These are phyloP conservation scores for Naganishia onofrii DNA, from an alignment of 768 basidiomycete species.

Conservation along the genomic window DNA sequence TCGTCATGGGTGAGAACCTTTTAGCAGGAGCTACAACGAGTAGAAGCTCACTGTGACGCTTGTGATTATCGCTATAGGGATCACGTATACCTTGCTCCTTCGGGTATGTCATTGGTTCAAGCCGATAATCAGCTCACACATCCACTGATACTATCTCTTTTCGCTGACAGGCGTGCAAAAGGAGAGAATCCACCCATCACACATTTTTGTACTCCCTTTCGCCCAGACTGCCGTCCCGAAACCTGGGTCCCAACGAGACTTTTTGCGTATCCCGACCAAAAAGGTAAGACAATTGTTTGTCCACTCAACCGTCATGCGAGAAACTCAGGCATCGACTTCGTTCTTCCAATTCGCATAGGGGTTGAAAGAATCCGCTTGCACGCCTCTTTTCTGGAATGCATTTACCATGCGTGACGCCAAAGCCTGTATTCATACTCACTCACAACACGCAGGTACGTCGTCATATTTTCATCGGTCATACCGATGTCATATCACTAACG, in stretches of 20 bases:
- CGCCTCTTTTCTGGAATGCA: constrained; percentile 88
- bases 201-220: constrained; percentile 84
- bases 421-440: constrained; percentile 87
- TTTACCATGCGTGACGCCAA: constrained; percentile 75
- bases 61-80: constrained; percentile 48
- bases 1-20: constrained; percentile 54
- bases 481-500: not conserved
- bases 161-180: constrained; percentile 69
- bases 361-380: constrained; percentile 82
- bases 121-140: not conserved
- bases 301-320: too few species aligned
- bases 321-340: not conserved
- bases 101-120: constrained; percentile 40
- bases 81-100: constrained; percentile 80
- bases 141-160: not conserved
- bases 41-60: not conserved
- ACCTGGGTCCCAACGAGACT: constrained; percentile 68
- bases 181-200: constrained; percentile 74
- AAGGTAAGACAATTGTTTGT: constrained; percentile 47
- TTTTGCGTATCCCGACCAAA: constrained; percentile 69
- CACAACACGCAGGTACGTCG: constrained; percentile 63
- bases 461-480: not conserved
- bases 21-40: not conserved
- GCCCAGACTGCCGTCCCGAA: constrained; percentile 62
- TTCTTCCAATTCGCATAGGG: constrained; percentile 37